Evolutionary conservation across 2,329 filamentous ascomycete species (phyloP), one percentile per base, ranked within the genome.

Genomic region (Neonectria coccinea): DNA sequence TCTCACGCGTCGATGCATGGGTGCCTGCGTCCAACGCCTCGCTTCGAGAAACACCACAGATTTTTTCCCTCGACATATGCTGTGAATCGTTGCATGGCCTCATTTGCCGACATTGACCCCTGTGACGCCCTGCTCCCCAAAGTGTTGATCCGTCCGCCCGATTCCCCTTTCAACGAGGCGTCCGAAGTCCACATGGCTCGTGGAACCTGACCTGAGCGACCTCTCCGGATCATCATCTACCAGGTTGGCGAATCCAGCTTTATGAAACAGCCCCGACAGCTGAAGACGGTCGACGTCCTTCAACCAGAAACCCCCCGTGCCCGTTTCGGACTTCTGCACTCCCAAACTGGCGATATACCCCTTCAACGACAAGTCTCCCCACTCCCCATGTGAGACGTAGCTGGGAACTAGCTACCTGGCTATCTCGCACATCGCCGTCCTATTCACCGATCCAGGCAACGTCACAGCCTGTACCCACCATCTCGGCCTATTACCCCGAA

Each of bases 1-100:
- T 56, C 67, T 70, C 66, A 68, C 68, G 68, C 63, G 71, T 68
- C 62, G 45, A 36, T 51, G 45, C 58, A 63, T 67, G 59, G 61
- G 59, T 68, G 68, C 67, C 69, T 65, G 59, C 65, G 25, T 65
- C 53, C 44, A 29, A 36, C 33, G 20, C 44, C 41, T 67, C 55
- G 44, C 44, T 68, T 73, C 62, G 56, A 71, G 71, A 65, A 62
- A 62, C 29, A 64, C 42, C 39, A 51, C 54, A 41, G 44, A 48
- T 59, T 25, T 59, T 57, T 57, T 56, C 47, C 33, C 47, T 67
- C 44, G 51, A 56, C 56, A 55, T 36, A 67, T 66, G 53, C 41
- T 16, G 59, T 70, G 67, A 31, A 56, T 29, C 48, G 54, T 71
- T 20, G 20, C 57, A 67, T 66, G n/a, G 14, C 31, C 56, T 58